These are phyloP conservation scores for Fraxinus xanthoxyloides DNA, from an alignment of 305 asterid genomes.

Conservation along the genomic window DNA sequence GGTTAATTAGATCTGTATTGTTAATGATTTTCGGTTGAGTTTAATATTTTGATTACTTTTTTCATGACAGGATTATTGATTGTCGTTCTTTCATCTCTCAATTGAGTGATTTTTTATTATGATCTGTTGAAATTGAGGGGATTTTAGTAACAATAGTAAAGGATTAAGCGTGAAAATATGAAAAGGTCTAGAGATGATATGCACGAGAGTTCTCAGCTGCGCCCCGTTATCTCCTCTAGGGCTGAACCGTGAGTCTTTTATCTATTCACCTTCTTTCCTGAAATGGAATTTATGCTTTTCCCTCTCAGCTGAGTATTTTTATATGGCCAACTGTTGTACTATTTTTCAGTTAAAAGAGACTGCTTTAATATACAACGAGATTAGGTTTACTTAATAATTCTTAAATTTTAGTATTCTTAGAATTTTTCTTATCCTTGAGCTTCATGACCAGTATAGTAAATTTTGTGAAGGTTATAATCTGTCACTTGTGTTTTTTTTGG, in stretches of 20 bases:
- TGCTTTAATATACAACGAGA: constrained; percentile 16
- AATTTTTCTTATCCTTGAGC: constrained; percentile 15
- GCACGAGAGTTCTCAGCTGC: constrained; percentile 47
- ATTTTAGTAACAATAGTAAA: constrained; percentile 13
- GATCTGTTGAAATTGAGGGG: constrained; percentile 19
- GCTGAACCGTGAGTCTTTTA: constrained; percentile 58
- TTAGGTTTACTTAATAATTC: constrained; percentile 11
- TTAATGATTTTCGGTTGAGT: constrained; percentile 25
- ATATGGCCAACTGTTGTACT: background rate
- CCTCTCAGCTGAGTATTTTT: background rate
- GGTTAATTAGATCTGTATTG: constrained; percentile 53
- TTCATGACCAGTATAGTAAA: constrained; percentile 15
- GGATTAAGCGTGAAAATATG: constrained; percentile 39
- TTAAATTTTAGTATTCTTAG: background rate
- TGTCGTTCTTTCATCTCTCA: constrained; percentile 24
- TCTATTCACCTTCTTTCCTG: background rate
- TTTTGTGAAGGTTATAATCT: constrained; percentile 3
- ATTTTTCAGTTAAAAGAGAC: background rate
- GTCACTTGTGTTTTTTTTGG: background rate
- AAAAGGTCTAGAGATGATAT: constrained; percentile 72
- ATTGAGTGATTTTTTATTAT: constrained; percentile 46
- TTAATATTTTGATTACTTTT: constrained; percentile 21
- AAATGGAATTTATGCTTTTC: background rate
- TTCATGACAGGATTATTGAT: constrained; percentile 31
- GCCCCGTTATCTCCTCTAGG: constrained; percentile 52